A percentile compares a stretch with the other conserved stretches of the same genome.
Evolutionary conservation across 2,329 filamentous ascomycete species (phyloP).

Genomic region (Fonsecaea erecta): DNA sequence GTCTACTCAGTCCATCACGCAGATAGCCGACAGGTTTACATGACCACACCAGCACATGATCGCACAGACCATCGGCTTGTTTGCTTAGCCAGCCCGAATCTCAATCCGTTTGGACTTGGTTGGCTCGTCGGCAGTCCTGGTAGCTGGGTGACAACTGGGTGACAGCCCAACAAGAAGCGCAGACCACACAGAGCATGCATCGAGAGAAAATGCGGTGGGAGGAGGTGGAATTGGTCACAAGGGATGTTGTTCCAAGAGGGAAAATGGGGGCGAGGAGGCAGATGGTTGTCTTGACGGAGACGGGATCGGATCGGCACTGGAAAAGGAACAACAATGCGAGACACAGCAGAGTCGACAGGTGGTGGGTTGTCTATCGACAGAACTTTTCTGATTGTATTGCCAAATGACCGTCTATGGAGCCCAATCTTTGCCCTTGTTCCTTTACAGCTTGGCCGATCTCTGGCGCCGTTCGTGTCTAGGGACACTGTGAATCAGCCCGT

Average conservation of each 20-base stretch:
- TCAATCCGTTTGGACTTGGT: too few relatives aligned
- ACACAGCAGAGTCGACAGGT: neutral
- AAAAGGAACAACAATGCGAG: neutral
- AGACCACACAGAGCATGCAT: neutral
- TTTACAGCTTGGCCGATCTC: slow-evolving; percentile 26
- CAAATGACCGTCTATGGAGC: neutral
- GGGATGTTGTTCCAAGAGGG: too few relatives aligned
- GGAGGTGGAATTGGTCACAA: neutral
- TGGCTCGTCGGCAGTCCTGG: neutral
- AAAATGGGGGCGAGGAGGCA: neutral
- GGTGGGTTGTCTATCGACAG: neutral
- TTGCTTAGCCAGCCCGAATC: neutral
- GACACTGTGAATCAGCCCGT: slow-evolving; percentile 5
- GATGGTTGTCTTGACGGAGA: neutral
- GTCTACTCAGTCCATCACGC: too few relatives aligned
- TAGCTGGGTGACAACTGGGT: neutral
- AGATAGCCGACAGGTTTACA: too few relatives aligned
- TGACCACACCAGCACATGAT: too few relatives aligned
- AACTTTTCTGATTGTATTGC: neutral
- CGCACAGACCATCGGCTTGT: too few relatives aligned
- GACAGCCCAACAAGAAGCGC: neutral
- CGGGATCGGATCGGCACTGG: neutral
- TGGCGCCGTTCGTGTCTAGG: slow-evolving; percentile 31
- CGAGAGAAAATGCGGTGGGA: neutral
- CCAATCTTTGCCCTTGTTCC: neutral